These are phyloP conservation scores for Harringtonia aguacate DNA, from an alignment of 2,329 filamentous ascomycete genomes.

Conservation along the genomic window DNA sequence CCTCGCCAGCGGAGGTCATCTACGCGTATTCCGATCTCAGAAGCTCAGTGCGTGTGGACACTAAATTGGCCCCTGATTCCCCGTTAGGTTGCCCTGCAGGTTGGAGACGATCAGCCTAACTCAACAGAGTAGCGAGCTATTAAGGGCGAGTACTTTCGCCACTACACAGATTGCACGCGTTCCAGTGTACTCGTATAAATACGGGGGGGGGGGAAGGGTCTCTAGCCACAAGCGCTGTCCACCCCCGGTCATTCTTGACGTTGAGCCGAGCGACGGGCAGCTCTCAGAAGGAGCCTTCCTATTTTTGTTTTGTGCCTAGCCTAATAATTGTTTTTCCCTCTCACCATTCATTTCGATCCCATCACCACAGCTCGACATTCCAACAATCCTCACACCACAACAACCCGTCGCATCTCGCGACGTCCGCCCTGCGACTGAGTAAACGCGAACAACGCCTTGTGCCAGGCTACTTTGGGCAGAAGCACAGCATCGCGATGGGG, in stretches of 20 bases:
- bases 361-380: background rate
- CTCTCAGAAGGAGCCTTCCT: background rate
- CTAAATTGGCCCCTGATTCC: background rate
- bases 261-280: background rate
- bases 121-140: constrained; percentile 5
- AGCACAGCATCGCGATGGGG: constrained; percentile 39
- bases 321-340: background rate
- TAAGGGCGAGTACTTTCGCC: background rate
- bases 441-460: background rate
- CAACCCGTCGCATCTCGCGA: background rate
- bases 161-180: background rate
- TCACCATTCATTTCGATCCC: background rate
- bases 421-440: background rate
- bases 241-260: background rate
- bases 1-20: too few relatives aligned
- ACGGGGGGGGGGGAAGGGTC: too few relatives aligned
- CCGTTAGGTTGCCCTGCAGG: background rate
- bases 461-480: background rate
- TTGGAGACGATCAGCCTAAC: background rate
- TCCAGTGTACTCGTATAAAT: too few relatives aligned
- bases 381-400: background rate
- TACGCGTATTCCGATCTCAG: too few relatives aligned
- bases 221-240: too few relatives aligned
- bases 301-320: constrained; percentile 1
- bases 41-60: background rate